Evolutionary conservation across 108 stramenopile species (phyloP), one percentile per base, ranked within the genome.

Genomic region (Pseudonitzschia multistriata): DNA sequence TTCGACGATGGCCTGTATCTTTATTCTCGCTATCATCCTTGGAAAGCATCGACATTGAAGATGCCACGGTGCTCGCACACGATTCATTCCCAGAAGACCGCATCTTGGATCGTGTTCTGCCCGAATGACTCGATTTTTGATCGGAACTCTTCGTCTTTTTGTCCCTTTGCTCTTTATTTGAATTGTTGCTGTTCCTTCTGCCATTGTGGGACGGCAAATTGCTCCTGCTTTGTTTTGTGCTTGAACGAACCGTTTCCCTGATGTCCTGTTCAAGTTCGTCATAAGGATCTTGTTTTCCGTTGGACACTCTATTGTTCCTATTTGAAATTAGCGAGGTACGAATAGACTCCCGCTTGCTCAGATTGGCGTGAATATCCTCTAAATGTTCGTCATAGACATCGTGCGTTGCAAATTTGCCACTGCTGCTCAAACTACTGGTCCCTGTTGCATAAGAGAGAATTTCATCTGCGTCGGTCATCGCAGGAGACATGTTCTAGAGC

Each of bases 331-430:
- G 17, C 14, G 57, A 13, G 4, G 25, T 17, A 21, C 57, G 57
- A 34, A 59, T 34, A 13, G 57, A 17, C 25, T n/a, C 57, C 15
- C 57, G 57, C 35, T 59, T 59, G 57, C 57, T 59, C 34, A 59
- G 17, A 13, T 13, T 29, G 34, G 57, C 57, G 28, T 59, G 57
- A 33, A 59, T 59, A 14, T 59, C 57, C 13, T 59, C 57, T 15
- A 59, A 33, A 29, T 59, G 4, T 21, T 59, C 57, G 19, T 14
- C 31, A 8, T 30, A 33, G 34, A 15, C 34, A 35, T 59, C 57
- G n/a, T 13, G 13, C 24, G 50, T 4, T 45, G 3, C 5, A 45
- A 45, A 45, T 17, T 45, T 45, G 2, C 42, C 8, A 17, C 2
- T 45, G 8, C 42, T 45, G 37, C 10, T 39, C 5, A 39, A 7